These are phyloP conservation scores for Podospora australis DNA, from an alignment of 495 filamentous ascomycete genomes.

Conservation along the genomic window DNA sequence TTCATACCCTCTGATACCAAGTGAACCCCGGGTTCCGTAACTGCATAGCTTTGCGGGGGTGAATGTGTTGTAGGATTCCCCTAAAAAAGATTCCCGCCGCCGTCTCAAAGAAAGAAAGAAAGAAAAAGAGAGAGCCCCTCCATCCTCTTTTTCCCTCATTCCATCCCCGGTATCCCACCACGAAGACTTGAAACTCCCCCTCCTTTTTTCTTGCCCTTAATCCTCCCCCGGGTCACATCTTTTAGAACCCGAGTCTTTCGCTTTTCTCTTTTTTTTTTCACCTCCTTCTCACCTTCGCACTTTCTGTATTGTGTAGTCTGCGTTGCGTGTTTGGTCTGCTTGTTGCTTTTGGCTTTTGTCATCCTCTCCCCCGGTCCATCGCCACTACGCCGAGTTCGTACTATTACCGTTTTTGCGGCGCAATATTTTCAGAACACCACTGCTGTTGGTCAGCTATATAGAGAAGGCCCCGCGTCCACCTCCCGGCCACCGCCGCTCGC, in stretches of 20 bases:
- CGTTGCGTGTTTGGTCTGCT: neutral
- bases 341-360: neutral
- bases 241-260: slow-evolving; percentile 4
- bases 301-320: neutral
- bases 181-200: neutral
- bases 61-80: slow-evolving; percentile 10
- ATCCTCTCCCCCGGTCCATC: neutral
- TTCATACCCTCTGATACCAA: slow-evolving; percentile 18
- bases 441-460: slow-evolving; percentile 5
- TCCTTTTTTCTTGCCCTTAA: neutral
- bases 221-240: neutral
- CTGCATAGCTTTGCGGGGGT: slow-evolving; percentile 1
- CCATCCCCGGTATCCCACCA: neutral
- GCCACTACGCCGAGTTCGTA: neutral
- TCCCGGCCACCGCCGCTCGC: neutral
- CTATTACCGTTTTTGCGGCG: slow-evolving; percentile 4
- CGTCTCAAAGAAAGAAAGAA: slow-evolving; percentile 20
- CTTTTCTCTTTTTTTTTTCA: slow-evolving; percentile 6
- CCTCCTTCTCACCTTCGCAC: neutral
- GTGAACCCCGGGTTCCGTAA: slow-evolving; percentile 5
- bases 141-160: slow-evolving; percentile 12
- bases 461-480: neutral
- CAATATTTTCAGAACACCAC: neutral
- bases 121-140: slow-evolving; percentile 17
- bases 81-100: slow-evolving; percentile 19